phyloP scores from a whole-genome alignment of 2,329 filamentous ascomycete genomes.

The Dactylella cylindrospora region DNA sequence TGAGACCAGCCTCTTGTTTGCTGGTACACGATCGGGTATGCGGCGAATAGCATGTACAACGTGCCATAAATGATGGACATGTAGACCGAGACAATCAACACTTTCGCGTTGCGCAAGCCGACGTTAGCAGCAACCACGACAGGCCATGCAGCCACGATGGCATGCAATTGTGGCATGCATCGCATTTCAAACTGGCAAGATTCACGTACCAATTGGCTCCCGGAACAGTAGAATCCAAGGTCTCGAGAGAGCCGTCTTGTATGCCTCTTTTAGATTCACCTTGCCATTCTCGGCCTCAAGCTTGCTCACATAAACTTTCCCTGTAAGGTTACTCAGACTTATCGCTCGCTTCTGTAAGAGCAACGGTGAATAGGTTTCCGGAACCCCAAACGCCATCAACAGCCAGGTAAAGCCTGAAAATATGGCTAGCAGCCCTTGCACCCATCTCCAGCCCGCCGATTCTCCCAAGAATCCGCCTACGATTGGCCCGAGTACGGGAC shows the following conservation, averaged over 20 bases:
- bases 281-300: conserved; percentile 56
- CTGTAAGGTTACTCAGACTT: conserved; percentile 58
- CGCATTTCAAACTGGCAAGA: neutral
- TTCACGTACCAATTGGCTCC: conserved; percentile 61
- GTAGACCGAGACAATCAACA: conserved; percentile 66
- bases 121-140: no score
- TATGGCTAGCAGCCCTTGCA: conserved; percentile 64
- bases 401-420: conserved; percentile 66
- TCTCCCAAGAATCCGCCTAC: conserved; percentile 68
- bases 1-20: conserved; percentile 61
- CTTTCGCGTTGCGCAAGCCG: conserved; percentile 46
- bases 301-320: conserved; percentile 61
- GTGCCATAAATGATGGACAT: conserved; percentile 64
- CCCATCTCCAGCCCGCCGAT: conserved; percentile 69
- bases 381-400: conserved; percentile 57
- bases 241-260: conserved; percentile 62
- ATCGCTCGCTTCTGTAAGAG: conserved; percentile 60
- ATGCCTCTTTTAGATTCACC: conserved; percentile 56
- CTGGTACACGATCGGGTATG: conserved; percentile 68
- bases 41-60: conserved; percentile 62
- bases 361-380: conserved; percentile 64
- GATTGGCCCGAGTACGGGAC: conserved; percentile 65
- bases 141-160: no score
- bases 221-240: conserved; percentile 70
- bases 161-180: no score